Base-by-base conservation (phyloP, 2,329 filamentous ascomycete genomes). In the Bipolaris victoriae region DNA sequence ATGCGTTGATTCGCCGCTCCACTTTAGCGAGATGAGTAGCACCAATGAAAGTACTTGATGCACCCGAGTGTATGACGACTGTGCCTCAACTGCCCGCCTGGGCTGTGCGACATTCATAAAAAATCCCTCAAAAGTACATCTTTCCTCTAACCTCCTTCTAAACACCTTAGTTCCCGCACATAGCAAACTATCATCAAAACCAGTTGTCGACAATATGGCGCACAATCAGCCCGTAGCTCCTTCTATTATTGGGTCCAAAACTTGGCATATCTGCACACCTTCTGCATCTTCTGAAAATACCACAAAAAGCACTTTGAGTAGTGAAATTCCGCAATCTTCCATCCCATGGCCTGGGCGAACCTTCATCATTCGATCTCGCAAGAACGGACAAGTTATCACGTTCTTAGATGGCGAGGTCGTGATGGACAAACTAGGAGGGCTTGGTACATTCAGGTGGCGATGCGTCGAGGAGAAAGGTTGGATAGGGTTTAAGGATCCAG, bases 401-500 rank as follows among this genome's bases (percentile, higher is more conserved):
- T 62, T 77, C 1, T 33, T 68, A 6, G 56, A 71, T 33, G 76
- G 76, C 1, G 46, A 69, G 9, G 54, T 77, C 5, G 52, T 60
- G 7, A 67, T 78, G 63, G 69, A 31, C 66, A 70, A 13, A 69
- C 58, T 56, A n/a, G 60, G 59, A 40, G 53, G 52, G 16, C 60
- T 51, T 15, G 62, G 59, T 15, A 60, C 60, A 24, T 52, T 67
- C 24, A 73, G 78, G 43, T 80, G 78, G 78, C 49, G 58, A 20
- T 80, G 78, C 49, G 68, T 75, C 16, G 76, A 78, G 35, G 69
- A 62, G 33, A 65, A 75, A 5, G 74, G 76, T 2, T 79, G 75
- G 75, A 59, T 79, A 0, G 78, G 77, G 0, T 79, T 80, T 48
- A 66, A 65, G 18, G 76, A 78, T 57, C 66, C 65, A 16, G 66